Base-by-base conservation (phyloP, 345 rosid genomes). In the Pistacia atlantica region DNA sequence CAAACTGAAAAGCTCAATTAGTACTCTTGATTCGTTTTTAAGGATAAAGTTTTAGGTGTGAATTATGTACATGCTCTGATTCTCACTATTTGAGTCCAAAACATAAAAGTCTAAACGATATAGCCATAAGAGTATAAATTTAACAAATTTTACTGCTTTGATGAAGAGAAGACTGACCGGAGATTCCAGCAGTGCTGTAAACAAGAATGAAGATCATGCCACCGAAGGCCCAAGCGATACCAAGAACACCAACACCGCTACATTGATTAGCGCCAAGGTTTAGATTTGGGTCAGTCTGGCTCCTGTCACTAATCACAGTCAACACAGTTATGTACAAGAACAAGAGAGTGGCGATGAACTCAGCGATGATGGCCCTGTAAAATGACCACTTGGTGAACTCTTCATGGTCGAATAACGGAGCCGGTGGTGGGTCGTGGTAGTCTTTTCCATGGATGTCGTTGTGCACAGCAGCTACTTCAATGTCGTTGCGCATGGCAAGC, bases 161-260 rank as follows among this genome's bases (percentile, higher is more conserved):
- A 16, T 13, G 46, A 42, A 42, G 46, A 4, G 5, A 54, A 54
- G 5, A 69, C 80, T 31, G 20, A 83, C 94, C 94, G 49, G 94
- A 90, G 70, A 90, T 87, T 61, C 92, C 92, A 67, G 92, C 91
- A 54, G 89, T 90, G 82, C 92, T 88, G 79, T 90, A 88, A 66
- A 90, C 92, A 33, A 90, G 94, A 38, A 90, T 60, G 31, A 90
- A 90, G 64, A 90, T 90, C 94, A 90, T 90, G 78, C 94, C 94
- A 10, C 92, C 92, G 12, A 90, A 90, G 46, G 94, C 87, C 94
- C 94, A 88, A 1, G 94, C 83, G 37, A 88, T 86, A 7, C 94
- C 94, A 1, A 90, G 88, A 69, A 90, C 75, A 64, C 90, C 92
- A 31, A 90, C 92, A 1, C 94, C 92, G 31, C 80, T 86, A 6